A percentile compares a stretch with the other conserved stretches of the same genome.
Evolutionary conservation across 2,329 filamentous ascomycete species (phyloP).

Genomic region (Exophiala calicioides): DNA sequence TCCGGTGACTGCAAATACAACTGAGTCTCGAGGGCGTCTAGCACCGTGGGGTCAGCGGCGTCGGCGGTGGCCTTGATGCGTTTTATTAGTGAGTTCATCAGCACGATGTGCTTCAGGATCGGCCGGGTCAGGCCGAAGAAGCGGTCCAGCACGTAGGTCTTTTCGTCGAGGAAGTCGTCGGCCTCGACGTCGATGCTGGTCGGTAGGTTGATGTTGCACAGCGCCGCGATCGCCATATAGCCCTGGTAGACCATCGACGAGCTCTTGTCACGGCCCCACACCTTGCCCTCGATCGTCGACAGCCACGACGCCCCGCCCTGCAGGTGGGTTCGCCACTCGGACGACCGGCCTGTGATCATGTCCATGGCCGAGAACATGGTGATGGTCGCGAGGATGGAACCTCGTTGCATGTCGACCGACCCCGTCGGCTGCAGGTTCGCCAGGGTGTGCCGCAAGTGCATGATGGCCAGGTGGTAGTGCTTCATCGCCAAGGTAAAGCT

Average conservation of each 20-base stretch:
- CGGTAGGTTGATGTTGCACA: constrained; percentile 35
- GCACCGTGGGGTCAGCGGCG: constrained; percentile 17
- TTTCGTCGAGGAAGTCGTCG: constrained; percentile 27
- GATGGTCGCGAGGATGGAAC: constrained; percentile 26
- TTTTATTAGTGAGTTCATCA: constrained; percentile 34
- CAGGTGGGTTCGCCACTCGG: constrained; percentile 33
- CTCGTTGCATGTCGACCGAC: constrained; percentile 20
- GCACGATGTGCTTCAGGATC: constrained; percentile 33
- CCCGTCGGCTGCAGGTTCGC: constrained; percentile 34
- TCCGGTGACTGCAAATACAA: constrained; percentile 33
- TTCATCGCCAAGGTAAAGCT: constrained; percentile 34
- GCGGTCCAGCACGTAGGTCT: constrained; percentile 33
- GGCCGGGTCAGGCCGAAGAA: constrained; percentile 35
- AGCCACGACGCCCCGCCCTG: constrained; percentile 32
- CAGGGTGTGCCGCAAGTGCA: constrained; percentile 36
- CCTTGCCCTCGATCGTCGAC: constrained; percentile 18
- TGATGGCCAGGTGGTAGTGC: constrained; percentile 35
- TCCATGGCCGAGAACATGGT: constrained; percentile 29
- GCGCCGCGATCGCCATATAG: constrained; percentile 35
- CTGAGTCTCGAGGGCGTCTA: constrained; percentile 38
- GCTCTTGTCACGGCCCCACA: constrained; percentile 20
- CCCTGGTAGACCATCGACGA: constrained; percentile 33
- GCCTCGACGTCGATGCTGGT: constrained; percentile 28
- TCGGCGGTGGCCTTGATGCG: constrained; percentile 19
- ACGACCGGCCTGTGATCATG: constrained; percentile 26